Evolutionary conservation across 805 yeast genomes (phyloP), one percentile per base, ranked within the genome.

Genomic region (Zygoascus ofunaensis): DNA sequence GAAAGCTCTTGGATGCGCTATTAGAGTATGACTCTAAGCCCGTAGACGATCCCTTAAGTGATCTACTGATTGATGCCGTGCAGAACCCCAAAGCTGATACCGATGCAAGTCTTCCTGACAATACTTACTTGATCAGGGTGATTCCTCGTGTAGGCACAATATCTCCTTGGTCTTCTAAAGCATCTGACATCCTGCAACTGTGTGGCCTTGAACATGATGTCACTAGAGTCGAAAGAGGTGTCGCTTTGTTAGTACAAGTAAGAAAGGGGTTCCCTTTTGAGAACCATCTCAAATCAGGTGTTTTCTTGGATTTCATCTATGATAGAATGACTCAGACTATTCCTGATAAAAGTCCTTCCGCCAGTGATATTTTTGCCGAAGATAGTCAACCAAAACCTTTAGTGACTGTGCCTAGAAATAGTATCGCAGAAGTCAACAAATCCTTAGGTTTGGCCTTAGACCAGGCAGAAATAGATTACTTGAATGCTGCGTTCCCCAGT

Each of bases 161-260:
- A 53, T 89, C 97, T 21, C 97, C 98, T 28, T 92, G 99, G 99
- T 86, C 96, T 7, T 89, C 97, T 12, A 92, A 92, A 68, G 99
- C 99, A 22, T 89, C 98, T 34, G 90, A 92, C 66, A 92, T 92
- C 54, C 76, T 89, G 42, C 77, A 80, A 45, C 94, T 85, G 45
- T 86, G 95, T 67, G 96, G 96, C 7, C 72, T 92, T 49, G 74
- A 71, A 33, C 70, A 72, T 17, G 74, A 72, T 49, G 71, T 92
- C 40, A 85, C 78, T 58, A 76, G 97, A 56, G 80, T 92, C 46
- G 99, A 92, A 70, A 79, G 98, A 59, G 99, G 98, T 47, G 55
- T 81, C 50, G 80, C 92, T 4, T 66, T 92, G 34, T 64, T 85
- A 54, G 69, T 92, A 55, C 73, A 79, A 50, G 82, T 80, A 24